A percentile compares a stretch with the other conserved stretches of the same genome.
Evolutionary conservation across 169 alveolate genomes (phyloP).

Genomic region (Cryptosporidium parvum): DNA sequence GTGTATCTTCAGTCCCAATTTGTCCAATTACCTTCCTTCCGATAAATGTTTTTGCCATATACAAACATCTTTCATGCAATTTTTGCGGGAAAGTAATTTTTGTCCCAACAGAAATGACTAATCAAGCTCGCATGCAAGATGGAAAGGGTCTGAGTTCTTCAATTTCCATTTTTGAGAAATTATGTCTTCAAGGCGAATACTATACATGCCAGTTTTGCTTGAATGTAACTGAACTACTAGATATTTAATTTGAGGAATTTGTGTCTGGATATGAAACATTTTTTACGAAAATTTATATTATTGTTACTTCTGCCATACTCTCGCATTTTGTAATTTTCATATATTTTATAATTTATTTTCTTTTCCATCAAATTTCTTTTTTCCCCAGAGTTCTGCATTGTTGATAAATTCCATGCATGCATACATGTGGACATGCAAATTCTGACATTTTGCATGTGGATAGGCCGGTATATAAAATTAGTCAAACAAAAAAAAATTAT

Average conservation of each 20-base stretch:
- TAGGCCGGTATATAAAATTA: conserved; percentile 13
- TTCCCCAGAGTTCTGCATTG: neutral
- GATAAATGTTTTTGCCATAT: neutral
- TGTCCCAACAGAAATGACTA: conserved; percentile 1
- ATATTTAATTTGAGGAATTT: conserved; percentile 18
- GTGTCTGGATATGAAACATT: neutral
- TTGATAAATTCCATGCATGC: conserved; percentile 44
- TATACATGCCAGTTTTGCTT: conserved; percentile 44
- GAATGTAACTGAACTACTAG: conserved; percentile 12
- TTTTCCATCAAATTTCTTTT: neutral
- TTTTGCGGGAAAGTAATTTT: conserved; percentile 53
- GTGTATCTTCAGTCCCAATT: conserved; percentile 41
- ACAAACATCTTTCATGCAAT: conserved; percentile 53
- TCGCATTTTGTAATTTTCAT: neutral
- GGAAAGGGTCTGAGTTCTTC: neutral
- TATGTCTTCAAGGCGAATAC: conserved; percentile 11
- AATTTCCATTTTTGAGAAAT: conserved; percentile 18
- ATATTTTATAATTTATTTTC: neutral
- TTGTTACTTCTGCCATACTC: neutral
- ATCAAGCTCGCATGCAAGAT: neutral
- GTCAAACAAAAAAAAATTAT: neutral
- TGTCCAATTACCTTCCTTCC: conserved; percentile 73
- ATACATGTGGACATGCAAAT: conserved; percentile 16
- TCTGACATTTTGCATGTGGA: conserved; percentile 5
- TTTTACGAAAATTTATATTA: neutral